Evolutionary conservation across 768 basidiomycete species (phyloP), one percentile per base, ranked within the genome.

Genomic region (Pholiota microspora): DNA sequence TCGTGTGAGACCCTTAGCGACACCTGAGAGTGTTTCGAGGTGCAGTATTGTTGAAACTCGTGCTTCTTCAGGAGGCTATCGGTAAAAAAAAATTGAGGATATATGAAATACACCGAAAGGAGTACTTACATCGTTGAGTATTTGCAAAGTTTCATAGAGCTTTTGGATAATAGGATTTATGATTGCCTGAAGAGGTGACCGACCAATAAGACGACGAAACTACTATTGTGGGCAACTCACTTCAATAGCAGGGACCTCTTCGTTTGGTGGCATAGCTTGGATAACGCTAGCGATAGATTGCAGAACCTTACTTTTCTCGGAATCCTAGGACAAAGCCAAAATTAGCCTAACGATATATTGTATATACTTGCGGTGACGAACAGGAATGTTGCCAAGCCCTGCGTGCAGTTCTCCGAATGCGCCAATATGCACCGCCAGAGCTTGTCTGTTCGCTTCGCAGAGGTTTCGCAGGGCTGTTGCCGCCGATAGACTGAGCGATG

Each of bases 281-380:
- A 97, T 89, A 2, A 98, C 92, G 58, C 94, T 96, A 1, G 92
- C 85, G 49, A 98, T 95, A 0, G 89, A 92, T 66, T 97, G 90
- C 42, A 97, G 73, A 0, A 97, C 91, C 70, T 95, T 97, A 60
- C 84, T 82, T 71, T 89, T 90, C 69, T 96, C 94, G 18, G 86
- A 83, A 61, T 92, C 89, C 86, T 90, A 60, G 2, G 18, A 24
- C n/a, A 45, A 4, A 23, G 12, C 12, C 51, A 21, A 45, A 29
- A 25, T 18, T 8, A 4, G 3, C 40, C 35, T 25, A 52, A 12
- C 15, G n/a, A n/a, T n/a, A n/a, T n/a, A n/a, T n/a, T n/a, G n/a
- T n/a, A n/a, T n/a, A n/a, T n/a, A n/a, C n/a, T n/a, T n/a, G n/a
- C n/a, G n/a, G 21, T 21, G 23, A 71, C 85, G 55, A 59, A 93